phyloP scores from a whole-genome alignment of 2,329 filamentous ascomycete species.

The Teratosphaeria pseudoeucalypti region DNA sequence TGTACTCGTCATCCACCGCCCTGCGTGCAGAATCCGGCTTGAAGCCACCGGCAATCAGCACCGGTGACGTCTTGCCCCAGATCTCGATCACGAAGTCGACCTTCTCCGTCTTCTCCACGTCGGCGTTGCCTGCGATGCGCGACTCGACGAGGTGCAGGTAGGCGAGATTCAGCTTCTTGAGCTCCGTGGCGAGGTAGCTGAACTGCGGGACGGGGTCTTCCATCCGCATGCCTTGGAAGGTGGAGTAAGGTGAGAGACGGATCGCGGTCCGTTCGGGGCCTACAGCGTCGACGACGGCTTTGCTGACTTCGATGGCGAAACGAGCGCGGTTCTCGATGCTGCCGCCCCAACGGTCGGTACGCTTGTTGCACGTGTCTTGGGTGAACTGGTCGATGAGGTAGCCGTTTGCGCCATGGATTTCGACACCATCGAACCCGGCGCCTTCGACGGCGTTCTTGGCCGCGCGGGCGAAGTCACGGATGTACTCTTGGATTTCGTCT shows the following conservation, averaged over 20 bases:
- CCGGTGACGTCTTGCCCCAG: slow-evolving; percentile 36
- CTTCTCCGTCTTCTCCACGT: slow-evolving; percentile 30
- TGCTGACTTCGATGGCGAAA: slow-evolving; percentile 44
- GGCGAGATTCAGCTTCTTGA: slow-evolving; percentile 44
- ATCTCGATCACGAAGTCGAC: slow-evolving; percentile 37
- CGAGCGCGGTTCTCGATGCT: slow-evolving; percentile 40
- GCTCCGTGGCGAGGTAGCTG: slow-evolving; percentile 42
- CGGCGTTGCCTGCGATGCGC: slow-evolving; percentile 36
- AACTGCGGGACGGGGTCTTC: slow-evolving; percentile 54
- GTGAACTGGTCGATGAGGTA: slow-evolving; percentile 59
- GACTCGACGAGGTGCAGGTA: slow-evolving; percentile 55
- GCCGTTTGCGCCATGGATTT: slow-evolving; percentile 33
- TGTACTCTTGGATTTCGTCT: slow-evolving; percentile 24
- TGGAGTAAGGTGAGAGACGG: slow-evolving; percentile 40
- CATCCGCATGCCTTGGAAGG: slow-evolving; percentile 56
- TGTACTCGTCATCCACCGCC: slow-evolving; percentile 24
- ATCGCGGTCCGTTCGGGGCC: slow-evolving; percentile 43
- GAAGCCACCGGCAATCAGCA: slow-evolving; percentile 41
- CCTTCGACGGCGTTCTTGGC: slow-evolving; percentile 35
- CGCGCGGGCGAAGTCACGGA: slow-evolving; percentile 31
- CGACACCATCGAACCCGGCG: slow-evolving; percentile 54
- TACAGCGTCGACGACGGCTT: slow-evolving; percentile 40
- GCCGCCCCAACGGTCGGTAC: slow-evolving; percentile 41
- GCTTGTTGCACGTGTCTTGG: slow-evolving; percentile 45
- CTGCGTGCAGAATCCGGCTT: slow-evolving; percentile 29